These are phyloP conservation scores for Xylaria hypoxylon DNA, from an alignment of 2,329 filamentous ascomycete genomes.

Conservation along the genomic window DNA sequence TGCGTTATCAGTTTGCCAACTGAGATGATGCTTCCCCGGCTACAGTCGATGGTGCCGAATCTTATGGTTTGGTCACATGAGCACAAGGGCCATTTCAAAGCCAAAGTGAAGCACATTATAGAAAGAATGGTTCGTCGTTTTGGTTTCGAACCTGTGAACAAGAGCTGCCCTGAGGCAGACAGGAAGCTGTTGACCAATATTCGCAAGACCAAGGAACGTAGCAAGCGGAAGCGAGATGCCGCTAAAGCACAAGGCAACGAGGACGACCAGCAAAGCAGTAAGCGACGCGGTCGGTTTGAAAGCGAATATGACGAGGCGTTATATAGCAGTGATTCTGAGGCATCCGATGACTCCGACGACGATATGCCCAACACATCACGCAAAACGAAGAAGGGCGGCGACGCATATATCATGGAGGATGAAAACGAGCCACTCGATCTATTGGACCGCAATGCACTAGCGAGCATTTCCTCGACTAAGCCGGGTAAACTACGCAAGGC, in stretches of 20 bases:
- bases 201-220: constrained; percentile 91
- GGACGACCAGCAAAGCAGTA: constrained; percentile 63
- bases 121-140: constrained; percentile 95
- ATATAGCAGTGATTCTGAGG: constrained; percentile 80
- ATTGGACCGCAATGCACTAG: constrained; percentile 87
- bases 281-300: constrained; percentile 76
- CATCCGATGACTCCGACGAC: constrained; percentile 72
- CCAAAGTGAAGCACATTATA: constrained; percentile 97
- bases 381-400: constrained; percentile 69
- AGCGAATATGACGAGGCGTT: constrained; percentile 97
- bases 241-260: constrained; percentile 67
- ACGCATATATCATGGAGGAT: constrained; percentile 91
- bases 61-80: constrained; percentile 97
- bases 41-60: constrained; percentile 84
- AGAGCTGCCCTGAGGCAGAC: constrained; percentile 84
- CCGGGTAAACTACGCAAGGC: constrained; percentile 73
- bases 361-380: constrained; percentile 61
- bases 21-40: constrained; percentile 80
- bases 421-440: constrained; percentile 96
- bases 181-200: constrained; percentile 93
- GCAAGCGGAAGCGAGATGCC: constrained; percentile 87
- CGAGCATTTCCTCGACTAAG: constrained; percentile 92
- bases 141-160: constrained; percentile 82
- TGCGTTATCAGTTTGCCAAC: constrained; percentile 87
- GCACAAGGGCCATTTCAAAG: constrained; percentile 96